A percentile compares a stretch with the other conserved stretches of the same genome.
Conservation (phyloP, 495 filamentous ascomycete species). For the Mycothermus thermophilus region DNA sequence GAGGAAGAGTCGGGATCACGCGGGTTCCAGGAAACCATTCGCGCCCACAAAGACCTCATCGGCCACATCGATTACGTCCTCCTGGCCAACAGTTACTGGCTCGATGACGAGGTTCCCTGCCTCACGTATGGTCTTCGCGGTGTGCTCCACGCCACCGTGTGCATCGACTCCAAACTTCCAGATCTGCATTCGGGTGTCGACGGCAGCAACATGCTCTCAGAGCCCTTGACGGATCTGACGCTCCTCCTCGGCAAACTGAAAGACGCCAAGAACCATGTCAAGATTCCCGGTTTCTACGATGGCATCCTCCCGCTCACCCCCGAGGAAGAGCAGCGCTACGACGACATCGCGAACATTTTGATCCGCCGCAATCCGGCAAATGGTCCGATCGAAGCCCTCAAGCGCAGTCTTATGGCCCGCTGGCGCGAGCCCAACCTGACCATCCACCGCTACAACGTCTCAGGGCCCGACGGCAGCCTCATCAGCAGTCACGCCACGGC, state of each 20-base stretch:
- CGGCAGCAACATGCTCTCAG: constrained; percentile 73
- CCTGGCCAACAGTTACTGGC: constrained; percentile 94
- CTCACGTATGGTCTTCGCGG: constrained; percentile 88
- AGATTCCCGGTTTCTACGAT: constrained; percentile 69
- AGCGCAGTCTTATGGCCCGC: constrained; percentile 69
- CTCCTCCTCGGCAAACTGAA: constrained; percentile 67
- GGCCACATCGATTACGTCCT: constrained; percentile 87
- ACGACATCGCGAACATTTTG: constrained; percentile 65
- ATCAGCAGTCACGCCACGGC: constrained; percentile 79
- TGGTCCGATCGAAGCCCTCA: constrained; percentile 51
- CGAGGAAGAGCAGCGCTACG: constrained; percentile 68
- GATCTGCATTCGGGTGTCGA: constrained; percentile 95
- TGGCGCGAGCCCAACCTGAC: constrained; percentile 96
- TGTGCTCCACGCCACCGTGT: constrained; percentile 86
- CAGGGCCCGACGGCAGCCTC: constrained; percentile 70
- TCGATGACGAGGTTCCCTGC: constrained; percentile 89
- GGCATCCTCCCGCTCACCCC: constrained; percentile 59
- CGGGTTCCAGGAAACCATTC: constrained; percentile 71
- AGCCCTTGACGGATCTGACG: constrained; percentile 81
- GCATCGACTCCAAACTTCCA: constrained; percentile 68
- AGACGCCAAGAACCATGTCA: constrained; percentile 47
- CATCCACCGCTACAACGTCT: constrained; percentile 83
- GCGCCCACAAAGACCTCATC: constrained; percentile 64
- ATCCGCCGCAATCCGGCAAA: constrained; percentile 54
- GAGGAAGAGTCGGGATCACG: constrained; percentile 92